Evolutionary conservation across 192 early-diverging fungal species (phyloP).

Genomic region (Podila verticillata): DNA sequence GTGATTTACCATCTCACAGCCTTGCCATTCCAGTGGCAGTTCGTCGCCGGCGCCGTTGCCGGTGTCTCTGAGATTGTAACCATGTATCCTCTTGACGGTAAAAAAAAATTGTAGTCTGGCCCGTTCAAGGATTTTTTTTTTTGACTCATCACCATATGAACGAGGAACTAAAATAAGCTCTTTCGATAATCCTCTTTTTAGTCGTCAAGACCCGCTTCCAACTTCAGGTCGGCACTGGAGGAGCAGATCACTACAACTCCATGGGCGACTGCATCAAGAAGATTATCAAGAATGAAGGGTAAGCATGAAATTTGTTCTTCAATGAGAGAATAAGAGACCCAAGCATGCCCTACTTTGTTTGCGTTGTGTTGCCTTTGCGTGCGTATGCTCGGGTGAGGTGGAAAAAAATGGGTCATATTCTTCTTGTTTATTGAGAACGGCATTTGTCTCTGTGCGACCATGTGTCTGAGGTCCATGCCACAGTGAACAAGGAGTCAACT

Average conservation of each 20-base stretch:
- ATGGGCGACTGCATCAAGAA: constrained; percentile 92
- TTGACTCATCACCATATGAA: neutral
- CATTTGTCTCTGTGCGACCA: too few species aligned
- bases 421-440: too few species aligned
- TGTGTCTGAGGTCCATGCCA: too few species aligned
- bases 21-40: constrained; percentile 84
- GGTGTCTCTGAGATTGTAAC: constrained; percentile 92
- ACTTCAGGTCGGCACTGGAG: constrained; percentile 92
- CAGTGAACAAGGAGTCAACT: too few species aligned
- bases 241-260: constrained; percentile 84
- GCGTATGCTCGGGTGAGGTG: neutral
- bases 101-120: neutral
- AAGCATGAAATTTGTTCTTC: neutral
- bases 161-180: neutral
- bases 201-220: constrained; percentile 97
- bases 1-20: constrained; percentile 33
- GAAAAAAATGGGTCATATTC: too few species aligned
- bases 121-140: neutral
- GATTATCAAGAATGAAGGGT: constrained; percentile 93
- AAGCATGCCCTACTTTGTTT: neutral
- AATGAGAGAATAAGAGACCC: too few species aligned
- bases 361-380: constrained; percentile 1
- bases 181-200: neutral
- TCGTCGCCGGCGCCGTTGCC: constrained; percentile 81
- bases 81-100: constrained; percentile 90